These are phyloP conservation scores for Benincasa hispida DNA, from an alignment of 306 rosid species.

Conservation along the genomic window DNA sequence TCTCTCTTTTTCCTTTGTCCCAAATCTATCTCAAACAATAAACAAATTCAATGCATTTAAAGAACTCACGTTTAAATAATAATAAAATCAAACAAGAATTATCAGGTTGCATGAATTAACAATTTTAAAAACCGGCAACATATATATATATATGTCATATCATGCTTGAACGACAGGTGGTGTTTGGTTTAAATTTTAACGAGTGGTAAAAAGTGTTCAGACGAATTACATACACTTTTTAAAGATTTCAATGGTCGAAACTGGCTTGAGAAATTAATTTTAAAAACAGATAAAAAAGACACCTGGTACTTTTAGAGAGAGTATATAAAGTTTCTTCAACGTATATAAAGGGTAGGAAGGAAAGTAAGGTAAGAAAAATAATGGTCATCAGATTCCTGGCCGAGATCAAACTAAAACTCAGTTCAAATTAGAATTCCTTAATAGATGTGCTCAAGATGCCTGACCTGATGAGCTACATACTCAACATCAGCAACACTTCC, in stretches of 20 bases:
- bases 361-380: no score
- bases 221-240: neutral
- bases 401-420: no score
- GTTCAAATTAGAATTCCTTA: neutral
- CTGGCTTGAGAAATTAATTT: neutral
- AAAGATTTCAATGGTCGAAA: neutral
- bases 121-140: neutral
- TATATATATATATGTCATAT: neutral
- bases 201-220: neutral
- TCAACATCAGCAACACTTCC: slow-evolving; percentile 99
- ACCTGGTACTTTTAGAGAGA: neutral
- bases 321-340: neutral
- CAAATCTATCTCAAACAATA: neutral
- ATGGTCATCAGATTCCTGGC: no score
- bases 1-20: neutral
- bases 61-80: neutral
- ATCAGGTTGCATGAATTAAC: neutral
- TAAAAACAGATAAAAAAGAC: neutral
- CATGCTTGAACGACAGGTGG: neutral
- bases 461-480: slow-evolving; percentile 98
- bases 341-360: no score
- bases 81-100: neutral
- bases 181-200: neutral
- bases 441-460: slow-evolving; percentile 5
- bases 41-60: neutral